Base-by-base conservation (phyloP, 495 filamentous ascomycete species). In the Talaromyces borbonicus region DNA sequence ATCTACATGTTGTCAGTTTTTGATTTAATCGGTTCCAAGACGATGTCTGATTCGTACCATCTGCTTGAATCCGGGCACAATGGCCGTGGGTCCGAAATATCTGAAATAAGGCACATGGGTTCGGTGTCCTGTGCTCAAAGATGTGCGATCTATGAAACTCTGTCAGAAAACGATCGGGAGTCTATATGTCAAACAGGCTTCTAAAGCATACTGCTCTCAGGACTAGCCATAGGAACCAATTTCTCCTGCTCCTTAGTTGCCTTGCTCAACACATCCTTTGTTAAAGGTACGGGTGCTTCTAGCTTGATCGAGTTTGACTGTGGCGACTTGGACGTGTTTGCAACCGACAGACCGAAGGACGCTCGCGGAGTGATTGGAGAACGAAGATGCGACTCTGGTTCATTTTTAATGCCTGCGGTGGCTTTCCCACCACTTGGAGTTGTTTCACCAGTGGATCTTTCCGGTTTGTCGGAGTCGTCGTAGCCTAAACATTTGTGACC, bases 61-160 rank as follows among this genome's bases (percentile, higher is more conserved):
- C 56, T 90, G 84, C 60, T 90, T 93, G 62, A 87, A 90, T n/a
- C 87, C 87, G 2, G 86, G 86, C 27, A 90, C 84, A 53, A 93
- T 93, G 47, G 87, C 87, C 2, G 87, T 93, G 1, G 85, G 85
- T 0, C 87, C 87, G 57, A 90, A 90, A 56, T 90, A 93, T 35
- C 87, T 69, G 58, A 90, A 93, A 58, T 88, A 93, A 2, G 87
- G 86, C 46, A 90, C 83, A 43, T 85, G 83, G 50, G 83, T 67
- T 67, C 80, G 60, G 42, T 55, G 56, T 8, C 49, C 51, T 18
- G 65, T 64, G 56, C 65, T 66, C 25, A 68, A 22, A 27, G 66
- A 68, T n/a, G 66, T 68, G 12, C 66, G 61, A 47, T 55, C 66
- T 69, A 37, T 36, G 6, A n/a, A 29, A 33, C 16, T 18, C 18